These are phyloP conservation scores for Mimosa pudica DNA, from an alignment of 306 rosid species.

Conservation along the genomic window DNA sequence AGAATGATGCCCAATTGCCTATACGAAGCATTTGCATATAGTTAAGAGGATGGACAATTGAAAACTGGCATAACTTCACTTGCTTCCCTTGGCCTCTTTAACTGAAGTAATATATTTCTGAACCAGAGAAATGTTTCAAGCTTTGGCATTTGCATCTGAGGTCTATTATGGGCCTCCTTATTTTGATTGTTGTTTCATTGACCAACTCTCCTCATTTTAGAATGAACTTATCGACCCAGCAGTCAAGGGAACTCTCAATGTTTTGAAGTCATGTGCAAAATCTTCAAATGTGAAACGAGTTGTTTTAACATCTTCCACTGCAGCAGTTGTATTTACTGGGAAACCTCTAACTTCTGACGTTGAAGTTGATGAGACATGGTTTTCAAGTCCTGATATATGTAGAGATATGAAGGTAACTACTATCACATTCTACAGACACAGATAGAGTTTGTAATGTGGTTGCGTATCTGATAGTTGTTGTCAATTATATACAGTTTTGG, in stretches of 20 bases:
- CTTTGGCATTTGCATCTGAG: neutral
- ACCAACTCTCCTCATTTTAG: neutral
- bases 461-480: neutral
- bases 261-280: constrained; percentile 38
- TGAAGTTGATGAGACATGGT: constrained; percentile 15
- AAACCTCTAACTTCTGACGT: neutral
- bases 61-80: neutral
- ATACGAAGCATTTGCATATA: neutral
- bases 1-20: neutral
- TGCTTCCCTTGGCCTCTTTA: neutral
- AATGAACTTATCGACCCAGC: constrained; percentile 15
- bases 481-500: neutral
- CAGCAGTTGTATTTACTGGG: neutral
- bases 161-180: neutral
- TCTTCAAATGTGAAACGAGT: constrained; percentile 34
- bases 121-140: neutral
- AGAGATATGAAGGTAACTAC: neutral
- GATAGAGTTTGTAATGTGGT: neutral
- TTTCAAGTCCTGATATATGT: neutral
- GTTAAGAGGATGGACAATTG: neutral
- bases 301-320: constrained; percentile 6
- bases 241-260: constrained; percentile 12
- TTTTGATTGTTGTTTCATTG: neutral
- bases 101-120: neutral
- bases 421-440: neutral